Base-by-base conservation (phyloP, 352 stramenopile genomes). In the Phytopythium vexans region DNA sequence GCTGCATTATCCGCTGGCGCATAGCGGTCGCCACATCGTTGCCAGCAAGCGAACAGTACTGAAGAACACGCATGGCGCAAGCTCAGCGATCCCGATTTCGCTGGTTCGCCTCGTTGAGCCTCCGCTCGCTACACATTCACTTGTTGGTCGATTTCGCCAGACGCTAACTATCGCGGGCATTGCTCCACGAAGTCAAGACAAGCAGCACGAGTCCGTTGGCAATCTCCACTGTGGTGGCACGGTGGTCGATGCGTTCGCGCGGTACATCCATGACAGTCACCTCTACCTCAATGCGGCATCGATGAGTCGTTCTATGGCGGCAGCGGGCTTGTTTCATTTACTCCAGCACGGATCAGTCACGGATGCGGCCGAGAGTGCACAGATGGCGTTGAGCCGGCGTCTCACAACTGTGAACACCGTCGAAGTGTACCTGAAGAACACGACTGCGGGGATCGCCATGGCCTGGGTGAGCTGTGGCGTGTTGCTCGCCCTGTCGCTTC, bases 361-460 rank as follows among this genome's bases (percentile, higher is more conserved):
- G 14, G 59, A 76, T 36, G 39, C 52, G 16, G 57, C 63, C 12
- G 58, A 48, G 15, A 54, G 41, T 37, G 54, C 31, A 31, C 58
- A 50, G 7, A 52, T 53, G 45, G 55, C 54, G 42, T 56, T 49
- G 41, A 43, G 41, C 15, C 60, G 66, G 47, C 67, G 50, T 58
- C 72, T 79, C 14, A 58, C 44, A 41, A 55, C 64, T 34, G 54
- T 54, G 8, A 63, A 41, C 6, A 54, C 64, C 41, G 66, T 72
- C 16, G 63, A 74, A 21, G 46, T 89, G 9, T 73, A 76, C 49
- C 54, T 89, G 54, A 72, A 67, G 33, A 89, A 86, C 66, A 89
- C 77, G 12, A 50, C 50, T n/a, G 68, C 84, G 21, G 77, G 77
- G 37, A 74, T 72, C 42, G 63, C 72, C 14, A 72, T 73, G 51